Evolutionary conservation across 202 grass and related monocot genomes (phyloP).

Genomic region (Elaeis oleifera): DNA sequence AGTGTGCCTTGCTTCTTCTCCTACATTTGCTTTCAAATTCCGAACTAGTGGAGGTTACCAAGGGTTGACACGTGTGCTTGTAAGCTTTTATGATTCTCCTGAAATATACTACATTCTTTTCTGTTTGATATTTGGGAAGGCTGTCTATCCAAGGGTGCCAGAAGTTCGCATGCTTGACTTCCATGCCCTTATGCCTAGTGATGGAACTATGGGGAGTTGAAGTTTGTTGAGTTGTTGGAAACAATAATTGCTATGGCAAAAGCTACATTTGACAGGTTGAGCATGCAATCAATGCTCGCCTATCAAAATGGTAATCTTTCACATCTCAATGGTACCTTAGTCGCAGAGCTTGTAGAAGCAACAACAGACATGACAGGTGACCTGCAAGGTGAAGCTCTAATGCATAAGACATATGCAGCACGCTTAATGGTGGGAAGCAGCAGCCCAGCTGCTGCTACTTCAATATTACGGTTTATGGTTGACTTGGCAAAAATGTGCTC

Average conservation of each 20-base stretch:
- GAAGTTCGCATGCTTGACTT: constrained; percentile 99
- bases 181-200: constrained; percentile 87
- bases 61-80: constrained; percentile 72
- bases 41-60: constrained; percentile 78
- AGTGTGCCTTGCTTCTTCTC: constrained; percentile 86
- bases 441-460: constrained; percentile 78
- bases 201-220: constrained; percentile 89
- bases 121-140: constrained; percentile 93
- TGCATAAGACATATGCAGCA: constrained; percentile 99
- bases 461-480: constrained; percentile 94
- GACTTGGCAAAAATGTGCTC: constrained; percentile 89
- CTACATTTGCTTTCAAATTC: constrained; percentile 79
- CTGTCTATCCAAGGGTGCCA: constrained; percentile 89
- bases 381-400: constrained; percentile 94
- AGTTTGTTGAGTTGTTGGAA: constrained; percentile 94
- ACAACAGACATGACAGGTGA: constrained; percentile 63
- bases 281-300: constrained; percentile 89
- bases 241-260: constrained; percentile 84
- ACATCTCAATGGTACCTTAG: constrained; percentile 76
- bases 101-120: constrained; percentile 99
- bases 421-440: constrained; percentile 97
- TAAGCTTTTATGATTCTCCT: constrained; percentile 92
- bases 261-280: constrained; percentile 88
- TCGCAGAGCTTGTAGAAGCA: constrained; percentile 74
- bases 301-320: constrained; percentile 86